Percentiles rank a stretch among this genome's conserved stretches.
Evolutionary conservation across 257 asterid species (phyloP).

Genomic region (Cordia subcordata): DNA sequence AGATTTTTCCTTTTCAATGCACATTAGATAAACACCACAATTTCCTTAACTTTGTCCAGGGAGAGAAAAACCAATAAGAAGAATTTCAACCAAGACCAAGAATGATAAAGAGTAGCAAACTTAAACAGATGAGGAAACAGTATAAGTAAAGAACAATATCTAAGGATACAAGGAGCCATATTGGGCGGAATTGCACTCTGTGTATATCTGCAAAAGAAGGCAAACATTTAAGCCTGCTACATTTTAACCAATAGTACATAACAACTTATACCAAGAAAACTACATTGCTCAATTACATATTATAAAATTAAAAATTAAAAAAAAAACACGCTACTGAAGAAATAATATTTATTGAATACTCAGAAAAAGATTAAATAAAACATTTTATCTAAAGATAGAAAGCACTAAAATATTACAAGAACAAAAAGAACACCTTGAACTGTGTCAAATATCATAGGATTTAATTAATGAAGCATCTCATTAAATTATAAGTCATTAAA

Average conservation of each 20-base stretch:
- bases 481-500: no score
- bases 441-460: no score
- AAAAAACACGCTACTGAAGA: not conserved
- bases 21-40: not conserved
- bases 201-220: conserved; percentile 57
- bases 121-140: conserved; percentile 12
- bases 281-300: no score
- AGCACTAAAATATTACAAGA: no score
- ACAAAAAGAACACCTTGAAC: no score
- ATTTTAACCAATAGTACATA: not conserved
- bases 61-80: not conserved
- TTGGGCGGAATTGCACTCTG: conserved; percentile 81
- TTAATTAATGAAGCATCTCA: no score
- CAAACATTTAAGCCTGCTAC: not conserved
- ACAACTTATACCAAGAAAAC: not conserved
- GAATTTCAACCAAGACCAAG: not conserved
- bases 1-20: no score
- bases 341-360: no score
- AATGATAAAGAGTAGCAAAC: not conserved
- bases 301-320: no score
- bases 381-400: no score
- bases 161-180: conserved; percentile 91
- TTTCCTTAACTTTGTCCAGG: not conserved
- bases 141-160: conserved; percentile 3
- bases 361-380: no score